Evolutionary conservation across 1,284 basidiomycete species (phyloP).

Genomic region (Phlebopus sp.): DNA sequence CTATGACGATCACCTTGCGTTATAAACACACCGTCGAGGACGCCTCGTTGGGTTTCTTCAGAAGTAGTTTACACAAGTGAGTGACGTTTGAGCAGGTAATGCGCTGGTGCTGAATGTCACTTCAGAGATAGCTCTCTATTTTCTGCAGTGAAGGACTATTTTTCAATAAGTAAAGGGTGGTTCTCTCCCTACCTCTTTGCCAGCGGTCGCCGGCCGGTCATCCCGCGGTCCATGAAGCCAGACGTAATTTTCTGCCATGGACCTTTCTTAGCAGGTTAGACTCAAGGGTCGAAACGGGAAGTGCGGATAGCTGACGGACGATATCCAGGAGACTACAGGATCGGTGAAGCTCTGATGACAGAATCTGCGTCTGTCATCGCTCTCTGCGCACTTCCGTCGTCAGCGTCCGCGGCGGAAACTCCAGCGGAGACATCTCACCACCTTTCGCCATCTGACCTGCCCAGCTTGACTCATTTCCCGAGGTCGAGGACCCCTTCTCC

Average conservation of each 20-base stretch:
- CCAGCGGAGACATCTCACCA: slow-evolving; percentile 8
- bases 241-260: slow-evolving; percentile 68
- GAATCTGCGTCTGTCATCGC: slow-evolving; percentile 53
- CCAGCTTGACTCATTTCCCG: slow-evolving; percentile 38
- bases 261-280: slow-evolving; percentile 53
- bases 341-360: slow-evolving; percentile 55
- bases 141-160: slow-evolving; percentile 60
- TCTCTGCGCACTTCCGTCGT: slow-evolving; percentile 37
- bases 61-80: slow-evolving; percentile 56
- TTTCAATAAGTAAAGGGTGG: slow-evolving; percentile 64
- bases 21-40: slow-evolving; percentile 60
- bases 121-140: slow-evolving; percentile 53
- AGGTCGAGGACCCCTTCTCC: slow-evolving; percentile 52
- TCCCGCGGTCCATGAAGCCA: slow-evolving; percentile 60
- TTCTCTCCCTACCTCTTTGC: slow-evolving; percentile 67
- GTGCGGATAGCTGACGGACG: not conserved
- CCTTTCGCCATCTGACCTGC: slow-evolving; percentile 17
- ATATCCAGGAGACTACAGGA: slow-evolving; percentile 50
- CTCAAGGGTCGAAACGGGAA: not conserved
- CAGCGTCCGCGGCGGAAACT: slow-evolving; percentile 14
- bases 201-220: slow-evolving; percentile 55
- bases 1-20: slow-evolving; percentile 56
- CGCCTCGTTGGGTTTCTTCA: slow-evolving; percentile 58
- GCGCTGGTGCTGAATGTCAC: not conserved
- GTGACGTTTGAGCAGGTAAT: slow-evolving; percentile 14